phyloP scores from a whole-genome alignment of 768 basidiomycete genomes.

The Jaapia argillacea region DNA sequence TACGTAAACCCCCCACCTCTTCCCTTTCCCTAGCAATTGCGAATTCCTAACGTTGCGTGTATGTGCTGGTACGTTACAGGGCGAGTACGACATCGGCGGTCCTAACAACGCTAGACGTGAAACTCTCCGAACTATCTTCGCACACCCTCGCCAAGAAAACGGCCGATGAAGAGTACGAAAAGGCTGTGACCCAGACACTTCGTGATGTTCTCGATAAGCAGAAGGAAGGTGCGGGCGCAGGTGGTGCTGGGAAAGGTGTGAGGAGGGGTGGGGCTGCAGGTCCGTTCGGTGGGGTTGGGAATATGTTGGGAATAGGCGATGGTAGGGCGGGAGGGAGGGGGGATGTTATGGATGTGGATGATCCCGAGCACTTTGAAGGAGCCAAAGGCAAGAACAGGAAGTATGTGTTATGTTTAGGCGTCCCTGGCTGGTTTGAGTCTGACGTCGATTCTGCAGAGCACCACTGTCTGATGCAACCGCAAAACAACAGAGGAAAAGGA shows the following conservation, averaged over 20 bases:
- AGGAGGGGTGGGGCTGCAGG: neutral
- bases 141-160: conserved; percentile 30
- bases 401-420: conserved; percentile 2
- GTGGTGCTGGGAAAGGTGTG: neutral
- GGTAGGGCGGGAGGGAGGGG: too few relatives aligned
- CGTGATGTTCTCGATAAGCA: conserved; percentile 56
- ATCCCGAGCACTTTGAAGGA: conserved; percentile 3
- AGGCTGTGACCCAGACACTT: conserved; percentile 36
- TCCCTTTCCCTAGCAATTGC: neutral
- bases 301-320: conserved; percentile 4
- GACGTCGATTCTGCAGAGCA: neutral
- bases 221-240: conserved; percentile 29
- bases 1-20: conserved; percentile 20
- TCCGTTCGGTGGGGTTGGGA: neutral
- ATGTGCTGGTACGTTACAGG: conserved; percentile 28
- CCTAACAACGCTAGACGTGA: conserved; percentile 61
- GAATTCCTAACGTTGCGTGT: conserved; percentile 2
- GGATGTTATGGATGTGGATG: conserved; percentile 14
- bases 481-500: conserved; percentile 48
- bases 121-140: conserved; percentile 46
- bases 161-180: conserved; percentile 47
- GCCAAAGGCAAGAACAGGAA: conserved; percentile 9
- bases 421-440: neutral
- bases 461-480: conserved; percentile 23
- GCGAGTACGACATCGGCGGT: conserved; percentile 62